Evolutionary conservation across 2,329 filamentous ascomycete genomes (phyloP), one percentile per base, ranked within the genome.

Genomic region (Diaporthe helianthi): DNA sequence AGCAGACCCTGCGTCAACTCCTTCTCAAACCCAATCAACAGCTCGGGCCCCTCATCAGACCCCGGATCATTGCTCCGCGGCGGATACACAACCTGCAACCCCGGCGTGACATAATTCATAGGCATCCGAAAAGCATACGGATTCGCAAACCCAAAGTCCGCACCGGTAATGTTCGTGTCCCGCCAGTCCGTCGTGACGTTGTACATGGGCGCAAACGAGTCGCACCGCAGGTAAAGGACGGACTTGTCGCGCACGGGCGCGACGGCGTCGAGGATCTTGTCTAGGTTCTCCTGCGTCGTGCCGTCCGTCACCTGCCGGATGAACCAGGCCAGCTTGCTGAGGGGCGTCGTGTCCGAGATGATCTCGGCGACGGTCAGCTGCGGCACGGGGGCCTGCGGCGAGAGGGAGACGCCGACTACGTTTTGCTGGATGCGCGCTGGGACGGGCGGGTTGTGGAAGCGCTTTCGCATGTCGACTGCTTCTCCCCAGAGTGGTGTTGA

Each of bases 381-480:
- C 4, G 75, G 67, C 0, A 77, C 69, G 1, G 76, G 73, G 0
- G 73, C 71, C 17, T 73, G 76, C 0, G 69, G 63, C 13, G 76
- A 78, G 0, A 76, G 17, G 0, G 74, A 75, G 0, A 69, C 76
- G 4, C 68, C 75, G 71, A 82, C 72, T 17, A 79, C 73, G 49
- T 82, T 81, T 2, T 79, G 75, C 68, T 80, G 80, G 4, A 79
- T 76, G 0, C 81, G 77, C 3, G 73, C 72, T 0, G 81, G 80
- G 19, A 71, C 72, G 1, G 74, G 72, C 0, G 81, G 80, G 26
- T 72, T 71, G 52, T 76, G 72, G 61, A 82, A 74, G 1, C 81
- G 76, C 3, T 73, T 72, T 4, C 76, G 75, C 80, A 83, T 82
- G 52, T 83, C 75, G 52, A 83, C 74, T 1, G 77, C 79, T 38